Conservation (phyloP, 1,284 basidiomycete species). For the Malassezia equina region DNA sequence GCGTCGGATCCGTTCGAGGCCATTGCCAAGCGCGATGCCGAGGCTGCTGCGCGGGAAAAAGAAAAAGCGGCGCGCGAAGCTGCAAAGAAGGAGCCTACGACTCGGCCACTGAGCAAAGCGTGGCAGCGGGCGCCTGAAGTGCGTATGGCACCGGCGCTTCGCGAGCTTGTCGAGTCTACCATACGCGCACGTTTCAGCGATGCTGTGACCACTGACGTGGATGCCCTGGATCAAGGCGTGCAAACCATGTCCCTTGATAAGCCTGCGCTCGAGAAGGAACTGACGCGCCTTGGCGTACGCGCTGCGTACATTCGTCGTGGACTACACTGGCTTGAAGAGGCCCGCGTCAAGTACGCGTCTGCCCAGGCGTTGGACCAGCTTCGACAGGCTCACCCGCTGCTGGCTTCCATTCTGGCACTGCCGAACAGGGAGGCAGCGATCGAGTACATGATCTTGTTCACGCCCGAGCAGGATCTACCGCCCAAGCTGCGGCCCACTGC, state of each 20-base stretch:
- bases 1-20: slow-evolving; percentile 45
- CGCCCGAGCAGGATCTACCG: slow-evolving; percentile 69
- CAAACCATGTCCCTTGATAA: slow-evolving; percentile 15
- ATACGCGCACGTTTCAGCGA: slow-evolving; percentile 61
- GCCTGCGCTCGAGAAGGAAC: slow-evolving; percentile 25
- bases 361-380: slow-evolving; percentile 9
- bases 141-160: slow-evolving; percentile 65
- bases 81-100: slow-evolving; percentile 21
- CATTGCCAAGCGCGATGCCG: slow-evolving; percentile 29
- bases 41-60: slow-evolving; percentile 30
- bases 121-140: slow-evolving; percentile 70
- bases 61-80: slow-evolving; percentile 23
- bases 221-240: neutral
- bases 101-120: slow-evolving; percentile 49
- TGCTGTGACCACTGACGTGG: slow-evolving; percentile 19
- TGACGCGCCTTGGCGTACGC: slow-evolving; percentile 39
- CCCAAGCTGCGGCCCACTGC: slow-evolving; percentile 50
- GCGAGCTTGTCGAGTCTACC: slow-evolving; percentile 70
- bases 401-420: slow-evolving; percentile 27
- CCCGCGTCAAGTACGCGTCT: slow-evolving; percentile 22
- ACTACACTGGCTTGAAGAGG: slow-evolving; percentile 30
- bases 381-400: slow-evolving; percentile 23
- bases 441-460: slow-evolving; percentile 63
- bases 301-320: slow-evolving; percentile 36
- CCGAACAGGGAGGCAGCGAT: slow-evolving; percentile 57